These are phyloP conservation scores for Ophiocordyceps sinensis DNA, from an alignment of 2,329 filamentous ascomycete species.

Conservation along the genomic window DNA sequence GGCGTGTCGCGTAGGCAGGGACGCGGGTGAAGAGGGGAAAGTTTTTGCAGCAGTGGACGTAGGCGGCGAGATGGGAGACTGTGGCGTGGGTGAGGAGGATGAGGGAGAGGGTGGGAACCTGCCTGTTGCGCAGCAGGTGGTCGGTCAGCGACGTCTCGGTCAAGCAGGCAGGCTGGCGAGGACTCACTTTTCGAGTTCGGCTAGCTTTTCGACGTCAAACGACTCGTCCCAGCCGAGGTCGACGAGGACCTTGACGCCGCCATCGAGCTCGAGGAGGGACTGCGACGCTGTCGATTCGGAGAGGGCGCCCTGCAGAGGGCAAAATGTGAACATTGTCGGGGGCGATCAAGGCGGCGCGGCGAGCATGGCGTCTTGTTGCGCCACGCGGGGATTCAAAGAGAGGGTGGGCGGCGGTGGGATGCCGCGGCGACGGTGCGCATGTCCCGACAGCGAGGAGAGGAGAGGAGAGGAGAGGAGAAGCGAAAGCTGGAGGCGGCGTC, in stretches of 20 bases:
- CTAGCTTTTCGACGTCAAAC: slow-evolving; percentile 70
- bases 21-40: slow-evolving; percentile 84
- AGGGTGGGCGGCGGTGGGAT: too few relatives aligned
- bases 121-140: slow-evolving; percentile 32
- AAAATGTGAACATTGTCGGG: slow-evolving; percentile 84
- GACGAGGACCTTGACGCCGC: slow-evolving; percentile 86
- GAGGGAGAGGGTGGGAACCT: slow-evolving; percentile 81
- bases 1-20: slow-evolving; percentile 85
- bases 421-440: too few relatives aligned
- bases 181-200: slow-evolving; percentile 74
- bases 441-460: too few relatives aligned
- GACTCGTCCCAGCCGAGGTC: slow-evolving; percentile 93
- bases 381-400: too few relatives aligned
- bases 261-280: slow-evolving; percentile 92
- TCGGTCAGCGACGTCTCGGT: neutral
- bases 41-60: slow-evolving; percentile 93
- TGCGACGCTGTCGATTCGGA: slow-evolving; percentile 77
- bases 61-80: slow-evolving; percentile 79
- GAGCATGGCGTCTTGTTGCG: neutral
- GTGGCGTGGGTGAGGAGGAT: slow-evolving; percentile 93
- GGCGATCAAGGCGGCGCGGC: neutral
- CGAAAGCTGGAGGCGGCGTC: too few relatives aligned
- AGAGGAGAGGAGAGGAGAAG: too few relatives aligned
- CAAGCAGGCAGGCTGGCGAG: neutral
- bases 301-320: slow-evolving; percentile 79